These are phyloP conservation scores for Macroventuria anomochaeta DNA, from an alignment of 2,329 filamentous ascomycete species.

Conservation along the genomic window DNA sequence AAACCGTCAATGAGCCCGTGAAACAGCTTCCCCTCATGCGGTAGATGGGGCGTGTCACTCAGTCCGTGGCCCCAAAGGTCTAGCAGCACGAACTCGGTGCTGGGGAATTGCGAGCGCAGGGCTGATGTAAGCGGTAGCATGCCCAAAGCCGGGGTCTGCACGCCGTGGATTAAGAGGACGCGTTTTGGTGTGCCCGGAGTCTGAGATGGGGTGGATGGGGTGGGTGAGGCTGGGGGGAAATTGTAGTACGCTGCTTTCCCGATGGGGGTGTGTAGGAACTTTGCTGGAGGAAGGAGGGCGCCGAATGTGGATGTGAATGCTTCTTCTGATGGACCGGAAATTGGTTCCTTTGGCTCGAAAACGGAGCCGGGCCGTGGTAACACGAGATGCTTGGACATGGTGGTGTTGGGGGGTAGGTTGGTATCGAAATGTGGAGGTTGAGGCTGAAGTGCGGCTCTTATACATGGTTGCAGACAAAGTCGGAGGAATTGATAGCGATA, in stretches of 20 bases:
- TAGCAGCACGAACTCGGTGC: constrained; percentile 52
- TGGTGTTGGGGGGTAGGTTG: neutral
- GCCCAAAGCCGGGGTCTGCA: constrained; percentile 60
- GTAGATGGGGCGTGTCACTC: constrained; percentile 54
- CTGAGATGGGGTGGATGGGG: constrained; percentile 30
- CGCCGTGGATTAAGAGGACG: constrained; percentile 59
- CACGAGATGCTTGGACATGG: constrained; percentile 9
- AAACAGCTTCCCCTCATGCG: constrained; percentile 55
- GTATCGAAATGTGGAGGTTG: neutral
- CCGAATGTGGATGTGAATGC: constrained; percentile 50
- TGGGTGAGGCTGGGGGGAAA: constrained; percentile 42
- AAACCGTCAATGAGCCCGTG: constrained; percentile 51
- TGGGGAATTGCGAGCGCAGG: constrained; percentile 47
- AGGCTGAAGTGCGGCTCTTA: neutral
- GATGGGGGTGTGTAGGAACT: constrained; percentile 40
- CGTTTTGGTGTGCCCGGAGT: constrained; percentile 21
- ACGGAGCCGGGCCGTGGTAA: constrained; percentile 38
- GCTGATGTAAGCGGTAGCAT: constrained; percentile 52
- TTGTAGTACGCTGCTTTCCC: constrained; percentile 54
- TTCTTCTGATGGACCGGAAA: constrained; percentile 49
- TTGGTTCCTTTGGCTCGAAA: neutral
- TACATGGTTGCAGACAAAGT: no score
- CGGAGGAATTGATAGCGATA: no score
- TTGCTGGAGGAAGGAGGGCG: constrained; percentile 47
- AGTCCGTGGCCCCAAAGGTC: constrained; percentile 64